Evolutionary conservation across 73 alveolate genomes (phyloP).

Genomic region (Paramecium primaurelia): DNA sequence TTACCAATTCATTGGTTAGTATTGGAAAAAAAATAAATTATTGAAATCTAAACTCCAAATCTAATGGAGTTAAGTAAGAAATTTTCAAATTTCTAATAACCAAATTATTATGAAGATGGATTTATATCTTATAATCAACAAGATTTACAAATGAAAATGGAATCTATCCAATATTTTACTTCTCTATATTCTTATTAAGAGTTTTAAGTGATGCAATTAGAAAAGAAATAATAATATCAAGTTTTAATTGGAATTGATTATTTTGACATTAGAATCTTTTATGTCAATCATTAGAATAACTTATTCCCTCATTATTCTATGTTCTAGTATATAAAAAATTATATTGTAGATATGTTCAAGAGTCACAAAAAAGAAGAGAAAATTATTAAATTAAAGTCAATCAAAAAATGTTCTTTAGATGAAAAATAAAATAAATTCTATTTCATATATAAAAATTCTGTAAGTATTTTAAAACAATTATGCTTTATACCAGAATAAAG

Average conservation of each 20-base stretch:
- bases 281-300: background rate
- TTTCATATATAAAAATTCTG: background rate
- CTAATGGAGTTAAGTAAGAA: background rate
- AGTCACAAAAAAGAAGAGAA: background rate
- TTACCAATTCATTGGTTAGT: background rate
- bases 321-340: background rate
- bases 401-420: background rate
- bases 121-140: background rate
- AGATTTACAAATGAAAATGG: background rate
- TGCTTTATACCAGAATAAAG: background rate
- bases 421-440: background rate
- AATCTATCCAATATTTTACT: background rate
- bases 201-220: background rate
- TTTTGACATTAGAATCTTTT: background rate
- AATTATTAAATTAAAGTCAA: background rate
- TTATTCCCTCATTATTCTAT: background rate
- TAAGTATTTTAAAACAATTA: background rate
- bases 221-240: background rate
- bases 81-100: background rate
- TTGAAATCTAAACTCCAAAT: background rate
- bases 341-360: background rate
- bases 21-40: background rate
- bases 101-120: background rate
- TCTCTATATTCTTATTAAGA: background rate
- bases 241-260: background rate